Conservation (phyloP, 306 rosid species). For the Albizia julibrissin region DNA sequence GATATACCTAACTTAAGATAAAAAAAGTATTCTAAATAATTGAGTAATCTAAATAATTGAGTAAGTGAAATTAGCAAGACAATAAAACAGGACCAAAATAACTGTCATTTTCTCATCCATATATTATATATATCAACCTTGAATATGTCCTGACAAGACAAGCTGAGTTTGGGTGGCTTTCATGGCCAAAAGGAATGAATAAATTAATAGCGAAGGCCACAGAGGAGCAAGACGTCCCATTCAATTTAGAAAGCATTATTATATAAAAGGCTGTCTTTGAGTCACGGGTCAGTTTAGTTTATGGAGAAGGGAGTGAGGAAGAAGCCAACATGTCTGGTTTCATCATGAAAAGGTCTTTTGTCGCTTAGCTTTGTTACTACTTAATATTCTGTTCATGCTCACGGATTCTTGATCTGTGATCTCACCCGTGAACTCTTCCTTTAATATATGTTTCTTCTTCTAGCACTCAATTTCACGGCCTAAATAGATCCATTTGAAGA, state of each 20-base stretch:
- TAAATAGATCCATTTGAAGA: not conserved
- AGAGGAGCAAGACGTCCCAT: not conserved
- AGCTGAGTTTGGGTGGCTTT: not conserved
- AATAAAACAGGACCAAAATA: not conserved
- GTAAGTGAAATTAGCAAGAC: not conserved
- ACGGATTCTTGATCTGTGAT: constrained; percentile 12
- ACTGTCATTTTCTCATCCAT: not conserved
- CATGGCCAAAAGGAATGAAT: not conserved
- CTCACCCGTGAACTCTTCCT: constrained; percentile 1
- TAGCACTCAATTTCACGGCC: not conserved
- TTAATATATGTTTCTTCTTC: not conserved
- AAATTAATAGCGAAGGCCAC: not conserved
- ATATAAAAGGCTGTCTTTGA: not conserved
- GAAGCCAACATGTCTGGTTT: constrained; percentile 36
- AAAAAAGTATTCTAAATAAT: not conserved
- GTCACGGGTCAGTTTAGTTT: constrained; percentile 43
- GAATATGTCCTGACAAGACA: not conserved
- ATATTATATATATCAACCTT: not conserved
- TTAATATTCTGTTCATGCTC: not conserved
- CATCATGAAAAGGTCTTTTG: constrained; percentile 37
- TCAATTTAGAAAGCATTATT: not conserved
- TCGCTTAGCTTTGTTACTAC: constrained; percentile 35
- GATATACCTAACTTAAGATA: not conserved
- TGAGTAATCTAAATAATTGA: no score
- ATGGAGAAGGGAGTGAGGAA: constrained; percentile 24